Evolutionary conservation across 306 rosid genomes (phyloP).

Genomic region (Cercis canadensis): DNA sequence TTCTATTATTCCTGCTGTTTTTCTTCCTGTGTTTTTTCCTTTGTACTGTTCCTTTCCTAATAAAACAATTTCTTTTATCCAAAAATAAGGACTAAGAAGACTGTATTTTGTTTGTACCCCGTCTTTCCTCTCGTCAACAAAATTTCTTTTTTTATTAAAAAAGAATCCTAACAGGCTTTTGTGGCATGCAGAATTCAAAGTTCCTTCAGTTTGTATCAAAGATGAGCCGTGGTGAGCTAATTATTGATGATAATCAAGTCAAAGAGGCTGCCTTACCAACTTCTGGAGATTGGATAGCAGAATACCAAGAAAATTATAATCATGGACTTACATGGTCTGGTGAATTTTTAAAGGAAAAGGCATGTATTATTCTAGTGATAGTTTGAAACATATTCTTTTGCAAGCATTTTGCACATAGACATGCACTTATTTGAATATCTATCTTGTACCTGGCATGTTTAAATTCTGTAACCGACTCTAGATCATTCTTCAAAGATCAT

Average conservation of each 20-base stretch:
- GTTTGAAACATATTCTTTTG: conserved; percentile 30
- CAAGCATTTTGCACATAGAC: conserved; percentile 5
- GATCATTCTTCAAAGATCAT: no score
- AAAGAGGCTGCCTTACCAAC: conserved; percentile 63
- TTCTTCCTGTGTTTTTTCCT: no score
- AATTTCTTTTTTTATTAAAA: background rate
- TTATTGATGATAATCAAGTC: conserved; percentile 89
- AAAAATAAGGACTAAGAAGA: no score
- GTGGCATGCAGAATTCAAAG: conserved; percentile 80
- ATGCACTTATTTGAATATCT: no score
- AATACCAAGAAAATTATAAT: conserved; percentile 74
- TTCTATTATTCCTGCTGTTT: no score
- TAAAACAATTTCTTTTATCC: no score
- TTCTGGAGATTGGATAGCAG: conserved; percentile 90
- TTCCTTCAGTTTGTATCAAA: conserved; percentile 95
- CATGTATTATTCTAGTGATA: conserved; percentile 34
- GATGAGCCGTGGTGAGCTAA: conserved; percentile 98
- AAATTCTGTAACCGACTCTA: no score
- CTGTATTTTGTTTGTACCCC: no score
- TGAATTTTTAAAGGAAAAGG: conserved; percentile 70
- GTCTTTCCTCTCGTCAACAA: no score
- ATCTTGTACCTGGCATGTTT: no score
- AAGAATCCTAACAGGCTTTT: conserved; percentile 23
- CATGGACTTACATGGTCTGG: conserved; percentile 75
- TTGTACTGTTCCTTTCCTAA: no score